A percentile compares a stretch with the other conserved stretches of the same genome.
These are phyloP conservation scores for Cotoneaster glaucophyllus DNA, from an alignment of 306 rosid species.

Conservation along the genomic window DNA sequence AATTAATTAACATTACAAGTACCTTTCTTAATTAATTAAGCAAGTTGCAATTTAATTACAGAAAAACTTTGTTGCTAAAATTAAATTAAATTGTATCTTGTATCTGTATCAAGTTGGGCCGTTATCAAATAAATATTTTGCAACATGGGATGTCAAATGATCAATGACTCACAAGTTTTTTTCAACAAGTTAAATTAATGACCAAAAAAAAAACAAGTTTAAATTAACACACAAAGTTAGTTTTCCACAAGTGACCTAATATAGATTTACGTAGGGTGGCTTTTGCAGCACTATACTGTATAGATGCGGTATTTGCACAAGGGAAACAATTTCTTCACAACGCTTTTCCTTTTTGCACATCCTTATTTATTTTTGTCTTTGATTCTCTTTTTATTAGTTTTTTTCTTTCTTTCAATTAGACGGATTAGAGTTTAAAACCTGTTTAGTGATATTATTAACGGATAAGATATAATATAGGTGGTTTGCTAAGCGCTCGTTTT, in stretches of 20 bases:
- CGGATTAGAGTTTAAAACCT: no score
- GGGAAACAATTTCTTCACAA: no score
- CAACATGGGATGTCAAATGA: background rate
- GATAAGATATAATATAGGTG: no score
- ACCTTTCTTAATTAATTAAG: background rate
- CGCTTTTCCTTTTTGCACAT: no score
- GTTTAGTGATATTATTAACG: no score
- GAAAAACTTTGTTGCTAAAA: background rate
- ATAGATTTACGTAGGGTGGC: background rate
- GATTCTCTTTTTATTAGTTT: no score
- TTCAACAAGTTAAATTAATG: background rate
- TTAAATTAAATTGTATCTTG: background rate
- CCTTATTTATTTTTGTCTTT: no score
- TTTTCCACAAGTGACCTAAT: background rate
- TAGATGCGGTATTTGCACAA: no score
- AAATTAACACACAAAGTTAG: no score
- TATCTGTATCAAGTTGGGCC: background rate
- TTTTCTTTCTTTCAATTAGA: no score
- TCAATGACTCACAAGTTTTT: background rate
- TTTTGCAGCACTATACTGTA: no score
- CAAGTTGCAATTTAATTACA: background rate
- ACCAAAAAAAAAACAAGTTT: background rate
- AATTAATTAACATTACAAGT: background rate
- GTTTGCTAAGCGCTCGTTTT: no score
- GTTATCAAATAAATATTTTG: background rate